Base-by-base conservation (phyloP, 495 filamentous ascomycete genomes). In the Trichoderma orchidacearum region DNA sequence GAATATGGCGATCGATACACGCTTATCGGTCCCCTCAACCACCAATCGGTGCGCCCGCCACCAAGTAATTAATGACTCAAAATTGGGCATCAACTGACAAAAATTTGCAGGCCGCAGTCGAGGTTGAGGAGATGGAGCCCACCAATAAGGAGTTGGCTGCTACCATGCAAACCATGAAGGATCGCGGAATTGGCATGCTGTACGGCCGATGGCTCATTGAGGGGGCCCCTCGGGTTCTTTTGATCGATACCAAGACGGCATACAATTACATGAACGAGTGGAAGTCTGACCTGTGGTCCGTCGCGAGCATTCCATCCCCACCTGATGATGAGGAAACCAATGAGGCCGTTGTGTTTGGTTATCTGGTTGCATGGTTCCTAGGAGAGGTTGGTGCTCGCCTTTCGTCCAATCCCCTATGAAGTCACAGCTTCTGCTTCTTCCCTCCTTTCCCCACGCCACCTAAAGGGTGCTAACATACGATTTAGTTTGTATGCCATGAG, bases 1-100 rank as follows among this genome's bases (percentile, higher is more conserved):
- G 93, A 98, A 70, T 98, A 97, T 92, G 94, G 93, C 63, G 89
- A 96, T 56, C 83, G 89, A 57, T 98, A 98, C 72, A 95, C 89
- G 36, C 78, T 98, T 52, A 91, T 98, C 69, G 93, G 93, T 5
- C 93, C 93, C 52, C 82, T 96, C 64, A 97, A 97, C 68, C 83
- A 85, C 61, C 78, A 84, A 59, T 97, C 93, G 4, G 87, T 89
- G 75, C 62, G 85, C 72, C 38, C 51, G 3, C 23, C 34, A 53
- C 53, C 23, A 27, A 48, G 23, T 48, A 48, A 48, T 48, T 48
- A 48, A 48, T 48, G 15, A 25, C 41, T 48, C 41, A 48, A 48
- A 48, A 23, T 48, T 48, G 41, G 41, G 41, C 41, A 48, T 17
- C 41, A 48, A 48, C 41, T 48, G 41, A 48, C 21, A 23, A 25